These are phyloP conservation scores for Penium margaritaceum DNA, from an alignment of 139 green algal species.

Conservation along the genomic window DNA sequence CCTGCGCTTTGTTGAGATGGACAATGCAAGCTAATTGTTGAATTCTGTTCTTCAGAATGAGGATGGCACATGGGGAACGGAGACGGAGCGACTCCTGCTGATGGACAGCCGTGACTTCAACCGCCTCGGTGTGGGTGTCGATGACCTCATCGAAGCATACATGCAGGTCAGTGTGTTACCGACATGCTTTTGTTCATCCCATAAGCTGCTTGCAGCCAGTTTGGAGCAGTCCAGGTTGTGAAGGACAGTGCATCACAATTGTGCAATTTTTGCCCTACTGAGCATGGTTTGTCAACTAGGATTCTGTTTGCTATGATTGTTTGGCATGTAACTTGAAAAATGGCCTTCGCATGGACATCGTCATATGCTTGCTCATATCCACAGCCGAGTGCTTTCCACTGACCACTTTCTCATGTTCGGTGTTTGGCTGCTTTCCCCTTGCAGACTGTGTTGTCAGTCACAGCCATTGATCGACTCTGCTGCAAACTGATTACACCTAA, in stretches of 20 bases:
- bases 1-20: too few relatives aligned
- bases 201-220: too few relatives aligned
- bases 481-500: slow-evolving; percentile 42
- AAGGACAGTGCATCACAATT: too few relatives aligned
- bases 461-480: slow-evolving; percentile 35
- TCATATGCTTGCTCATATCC: too few relatives aligned
- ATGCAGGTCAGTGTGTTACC: slow-evolving; percentile 23
- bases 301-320: too few relatives aligned
- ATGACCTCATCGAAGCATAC: slow-evolving; percentile 42
- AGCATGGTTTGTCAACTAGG: too few relatives aligned
- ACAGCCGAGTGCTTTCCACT: background rate
- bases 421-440: background rate
- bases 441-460: slow-evolving; percentile 42
- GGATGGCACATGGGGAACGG: slow-evolving; percentile 37
- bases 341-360: too few relatives aligned
- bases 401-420: background rate
- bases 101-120: slow-evolving; percentile 46
- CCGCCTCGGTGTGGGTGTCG: slow-evolving; percentile 33
- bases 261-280: too few relatives aligned
- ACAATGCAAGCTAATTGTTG: too few relatives aligned
- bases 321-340: too few relatives aligned
- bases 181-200: too few relatives aligned
- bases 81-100: slow-evolving; percentile 36
- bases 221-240: too few relatives aligned
- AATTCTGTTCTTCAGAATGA: slow-evolving; percentile 46